Conservation (phyloP, 2,329 filamentous ascomycete genomes). For the Cercospora citrullina region DNA sequence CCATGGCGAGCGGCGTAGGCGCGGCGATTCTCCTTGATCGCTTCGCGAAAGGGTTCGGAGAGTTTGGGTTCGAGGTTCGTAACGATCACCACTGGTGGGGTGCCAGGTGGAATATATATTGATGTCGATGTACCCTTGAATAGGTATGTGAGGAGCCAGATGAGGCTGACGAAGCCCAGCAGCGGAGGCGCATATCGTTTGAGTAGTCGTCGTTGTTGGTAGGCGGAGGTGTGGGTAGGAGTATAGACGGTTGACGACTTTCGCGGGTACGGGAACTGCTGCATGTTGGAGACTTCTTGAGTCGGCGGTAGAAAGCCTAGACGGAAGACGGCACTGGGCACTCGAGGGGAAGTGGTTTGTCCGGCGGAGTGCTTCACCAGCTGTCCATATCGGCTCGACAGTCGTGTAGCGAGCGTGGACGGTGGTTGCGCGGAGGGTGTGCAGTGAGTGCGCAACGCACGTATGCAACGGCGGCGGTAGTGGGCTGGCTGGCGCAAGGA, state of each 20-base stretch:
- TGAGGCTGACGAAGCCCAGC: conserved; percentile 37
- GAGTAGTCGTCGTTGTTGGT: conserved; percentile 30
- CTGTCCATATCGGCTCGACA: background rate
- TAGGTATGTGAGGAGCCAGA: conserved; percentile 39
- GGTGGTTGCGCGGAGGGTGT: background rate
- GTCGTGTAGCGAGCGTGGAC: background rate
- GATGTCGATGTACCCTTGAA: conserved; percentile 29
- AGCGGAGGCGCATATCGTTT: conserved; percentile 48
- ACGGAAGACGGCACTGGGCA: conserved; percentile 4
- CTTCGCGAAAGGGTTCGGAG: conserved; percentile 66
- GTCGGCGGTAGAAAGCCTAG: background rate
- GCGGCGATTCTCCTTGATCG: conserved; percentile 77
- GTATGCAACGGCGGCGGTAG: background rate
- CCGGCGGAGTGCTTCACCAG: background rate
- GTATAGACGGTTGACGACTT: conserved; percentile 76
- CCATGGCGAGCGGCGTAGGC: conserved; percentile 85
- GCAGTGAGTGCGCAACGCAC: background rate
- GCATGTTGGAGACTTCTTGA: background rate
- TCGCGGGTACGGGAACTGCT: conserved; percentile 83
- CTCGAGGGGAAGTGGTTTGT: conserved; percentile 1
- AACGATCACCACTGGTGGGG: conserved; percentile 69
- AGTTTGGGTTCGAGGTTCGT: conserved; percentile 75
- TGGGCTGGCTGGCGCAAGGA: background rate
- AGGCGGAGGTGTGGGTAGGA: conserved; percentile 55
- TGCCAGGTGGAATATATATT: conserved; percentile 42